These are phyloP conservation scores for Spathaspora sp. DNA, from an alignment of 1,139 yeast genomes.

Conservation along the genomic window DNA sequence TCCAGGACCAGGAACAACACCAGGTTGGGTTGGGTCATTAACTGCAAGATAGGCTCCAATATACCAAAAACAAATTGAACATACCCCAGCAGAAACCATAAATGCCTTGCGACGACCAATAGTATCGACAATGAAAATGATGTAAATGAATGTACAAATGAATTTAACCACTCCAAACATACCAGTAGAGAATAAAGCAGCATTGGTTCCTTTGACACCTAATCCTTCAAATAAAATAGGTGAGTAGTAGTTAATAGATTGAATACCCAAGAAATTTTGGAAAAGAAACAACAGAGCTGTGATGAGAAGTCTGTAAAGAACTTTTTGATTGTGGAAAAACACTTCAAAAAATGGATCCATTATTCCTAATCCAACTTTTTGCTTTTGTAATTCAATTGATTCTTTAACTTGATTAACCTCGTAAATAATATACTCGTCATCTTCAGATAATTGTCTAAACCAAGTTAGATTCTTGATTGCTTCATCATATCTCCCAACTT, in stretches of 20 bases:
- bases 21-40: conserved; percentile 38
- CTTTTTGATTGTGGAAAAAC: conserved; percentile 27
- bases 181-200: conserved; percentile 43
- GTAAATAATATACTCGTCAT: conserved; percentile 36
- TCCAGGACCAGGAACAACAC: conserved; percentile 39
- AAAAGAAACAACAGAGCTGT: conserved; percentile 38
- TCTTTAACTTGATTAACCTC: conserved; percentile 33
- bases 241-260: conserved; percentile 46
- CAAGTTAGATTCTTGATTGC: conserved; percentile 38
- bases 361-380: conserved; percentile 35
- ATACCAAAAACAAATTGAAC: conserved; percentile 44
- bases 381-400: conserved; percentile 28
- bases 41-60: conserved; percentile 42
- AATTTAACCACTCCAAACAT: conserved; percentile 45
- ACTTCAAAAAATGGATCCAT: conserved; percentile 41
- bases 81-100: conserved; percentile 36
- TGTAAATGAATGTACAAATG: conserved; percentile 36
- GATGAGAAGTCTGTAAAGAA: conserved; percentile 30
- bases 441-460: conserved; percentile 38
- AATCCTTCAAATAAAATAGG: conserved; percentile 40
- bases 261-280: conserved; percentile 48
- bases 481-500: conserved; percentile 32
- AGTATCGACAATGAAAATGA: conserved; percentile 37
- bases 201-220: conserved; percentile 40
- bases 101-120: conserved; percentile 41